Evolutionary conservation across 108 stramenopile genomes (phyloP), one percentile per base, ranked within the genome.

Genomic region (Cylindrotheca closterium): DNA sequence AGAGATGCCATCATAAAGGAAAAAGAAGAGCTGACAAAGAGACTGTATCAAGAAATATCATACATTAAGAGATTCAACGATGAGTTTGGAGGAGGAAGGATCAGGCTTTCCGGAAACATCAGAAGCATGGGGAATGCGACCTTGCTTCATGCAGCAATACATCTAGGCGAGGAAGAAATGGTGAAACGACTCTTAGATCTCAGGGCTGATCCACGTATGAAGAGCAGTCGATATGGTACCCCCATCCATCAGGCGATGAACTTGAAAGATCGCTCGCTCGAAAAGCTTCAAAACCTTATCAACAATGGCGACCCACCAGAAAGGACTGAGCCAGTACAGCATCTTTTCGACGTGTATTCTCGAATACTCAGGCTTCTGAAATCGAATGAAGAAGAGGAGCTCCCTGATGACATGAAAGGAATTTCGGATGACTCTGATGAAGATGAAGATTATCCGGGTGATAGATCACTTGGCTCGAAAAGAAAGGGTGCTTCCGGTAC

Each of bases 21-120:
- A 32, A 64, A 34, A 37, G 30, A 64, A 53, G 63, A 33, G 33
- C 48, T 51, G 1, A 31, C 30, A 0, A 5, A 34, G 18, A 7
- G n/a, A 27, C 10, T 64, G 31, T 37, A 64, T n/a, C 37, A 25
- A 21, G 19, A 64, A 34, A 52, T 64, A 15, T 50, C 51, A 25
- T 50, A 33, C 1, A 51, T 64, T 31, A 33, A 64, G 31, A 49
- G 30, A 45, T 64, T 64, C 63, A 64, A 64, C 32, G 22, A 53
- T 4, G 63, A 64, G 23, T 30, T 48, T 28, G 23, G 27, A 7
- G 17, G 27, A 8, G n/a, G 0, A 3, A 25, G 15, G 10, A 8
- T 12, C 26, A 64, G 30, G 29, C 51, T 64, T 1, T 37, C 63
- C 4, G 26, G 51, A 2, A 64, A 64, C 23, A 30, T 64, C 4